phyloP scores from a whole-genome alignment of 1,139 yeast genomes.

The Yamadazyma triangularis region DNA sequence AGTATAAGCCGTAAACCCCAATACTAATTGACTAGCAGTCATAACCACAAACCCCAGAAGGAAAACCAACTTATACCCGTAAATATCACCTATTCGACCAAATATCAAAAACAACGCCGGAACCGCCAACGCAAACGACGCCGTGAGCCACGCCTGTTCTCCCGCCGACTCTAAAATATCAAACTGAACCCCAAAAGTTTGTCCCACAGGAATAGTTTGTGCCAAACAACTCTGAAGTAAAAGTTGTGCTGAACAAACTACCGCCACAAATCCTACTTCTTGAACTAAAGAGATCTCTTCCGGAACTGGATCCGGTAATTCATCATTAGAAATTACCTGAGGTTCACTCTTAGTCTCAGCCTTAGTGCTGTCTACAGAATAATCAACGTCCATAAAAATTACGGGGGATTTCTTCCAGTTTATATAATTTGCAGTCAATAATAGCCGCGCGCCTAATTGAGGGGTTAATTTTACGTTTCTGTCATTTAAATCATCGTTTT shows the following conservation, averaged over 20 bases:
- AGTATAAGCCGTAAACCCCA: constrained; percentile 48
- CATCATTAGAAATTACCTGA: too few relatives aligned
- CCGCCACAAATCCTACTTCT: constrained; percentile 8
- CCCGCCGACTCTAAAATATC: constrained; percentile 32
- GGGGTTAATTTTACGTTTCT: too few relatives aligned
- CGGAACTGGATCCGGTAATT: constrained; percentile 7
- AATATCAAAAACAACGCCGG: constrained; percentile 60
- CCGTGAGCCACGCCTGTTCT: constrained; percentile 55
- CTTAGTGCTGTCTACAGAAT: too few relatives aligned
- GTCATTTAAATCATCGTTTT: too few relatives aligned
- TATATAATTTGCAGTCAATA: too few relatives aligned
- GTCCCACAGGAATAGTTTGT: constrained; percentile 39
- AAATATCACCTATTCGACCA: constrained; percentile 62
- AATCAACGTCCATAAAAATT: too few relatives aligned
- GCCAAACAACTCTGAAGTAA: constrained; percentile 47
- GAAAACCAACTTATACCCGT: constrained; percentile 51
- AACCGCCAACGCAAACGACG: constrained; percentile 53
- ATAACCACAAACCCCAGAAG: constrained; percentile 46
- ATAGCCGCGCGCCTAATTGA: too few relatives aligned
- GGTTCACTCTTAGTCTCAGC: too few relatives aligned
- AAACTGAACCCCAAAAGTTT: constrained; percentile 34
- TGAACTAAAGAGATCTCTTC: constrained; percentile 9
- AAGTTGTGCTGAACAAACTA: constrained; percentile 10
- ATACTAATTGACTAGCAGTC: constrained; percentile 44
- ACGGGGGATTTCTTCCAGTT: too few relatives aligned